Evolutionary conservation across 495 filamentous ascomycete genomes (phyloP).

Genomic region (Chlorociboria aeruginascens): DNA sequence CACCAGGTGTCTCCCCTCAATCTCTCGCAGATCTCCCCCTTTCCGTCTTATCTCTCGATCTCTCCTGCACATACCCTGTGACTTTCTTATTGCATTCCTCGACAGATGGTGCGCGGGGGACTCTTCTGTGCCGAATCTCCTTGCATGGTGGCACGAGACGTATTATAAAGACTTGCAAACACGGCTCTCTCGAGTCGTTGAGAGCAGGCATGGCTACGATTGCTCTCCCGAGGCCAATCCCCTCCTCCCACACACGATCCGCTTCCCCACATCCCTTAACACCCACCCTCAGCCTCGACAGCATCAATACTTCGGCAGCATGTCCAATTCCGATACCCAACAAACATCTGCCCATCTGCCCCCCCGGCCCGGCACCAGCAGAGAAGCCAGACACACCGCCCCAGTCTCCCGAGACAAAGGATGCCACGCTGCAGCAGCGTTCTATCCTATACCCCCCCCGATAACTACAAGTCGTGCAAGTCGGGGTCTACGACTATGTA

Average conservation of each 20-base stretch:
- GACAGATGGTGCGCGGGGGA: too few species aligned
- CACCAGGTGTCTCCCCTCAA: too few species aligned
- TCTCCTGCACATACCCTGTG: too few species aligned
- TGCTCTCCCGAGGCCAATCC: constrained; percentile 38
- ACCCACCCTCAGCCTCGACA: constrained; percentile 37
- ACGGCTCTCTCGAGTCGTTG: too few species aligned
- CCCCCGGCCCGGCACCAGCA: constrained; percentile 58
- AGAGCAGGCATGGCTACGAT: constrained; percentile 35
- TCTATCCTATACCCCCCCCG: constrained; percentile 72
- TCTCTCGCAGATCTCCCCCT: too few species aligned
- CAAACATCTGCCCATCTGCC: constrained; percentile 77
- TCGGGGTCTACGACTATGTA: constrained; percentile 52
- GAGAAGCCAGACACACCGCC: constrained; percentile 53
- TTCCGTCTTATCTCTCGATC: too few species aligned
- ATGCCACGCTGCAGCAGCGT: constrained; percentile 35
- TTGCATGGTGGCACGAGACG: too few species aligned
- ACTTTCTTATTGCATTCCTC: too few species aligned
- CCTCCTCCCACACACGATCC: constrained; percentile 28
- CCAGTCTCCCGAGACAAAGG: constrained; percentile 45
- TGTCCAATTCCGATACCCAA: constrained; percentile 60
- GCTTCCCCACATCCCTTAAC: constrained; percentile 35
- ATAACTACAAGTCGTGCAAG: constrained; percentile 41
- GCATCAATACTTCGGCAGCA: constrained; percentile 28
- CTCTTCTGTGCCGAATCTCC: too few species aligned
- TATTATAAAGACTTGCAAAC: too few species aligned